phyloP scores from a whole-genome alignment of 2,329 filamentous ascomycete genomes.

The Botrytis fragariae region DNA sequence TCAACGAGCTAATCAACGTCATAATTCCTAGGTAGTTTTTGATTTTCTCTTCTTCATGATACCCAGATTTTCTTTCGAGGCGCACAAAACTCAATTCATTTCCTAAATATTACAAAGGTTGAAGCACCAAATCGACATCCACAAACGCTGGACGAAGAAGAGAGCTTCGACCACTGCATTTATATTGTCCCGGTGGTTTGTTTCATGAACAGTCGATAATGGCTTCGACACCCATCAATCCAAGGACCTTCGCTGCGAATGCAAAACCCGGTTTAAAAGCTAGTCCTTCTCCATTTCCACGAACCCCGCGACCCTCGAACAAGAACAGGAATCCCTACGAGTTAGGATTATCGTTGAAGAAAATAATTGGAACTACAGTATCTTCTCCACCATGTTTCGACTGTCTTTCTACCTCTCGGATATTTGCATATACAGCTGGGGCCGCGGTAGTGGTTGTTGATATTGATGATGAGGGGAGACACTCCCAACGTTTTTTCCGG shows the following conservation, averaged over 20 bases:
- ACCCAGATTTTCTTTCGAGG: neutral
- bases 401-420: conserved; percentile 63
- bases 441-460: conserved; percentile 89
- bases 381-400: conserved; percentile 83
- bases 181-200: neutral
- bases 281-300: conserved; percentile 70
- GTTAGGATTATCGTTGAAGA: conserved; percentile 67
- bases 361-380: conserved; percentile 90
- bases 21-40: neutral
- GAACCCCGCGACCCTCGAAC: conserved; percentile 61
- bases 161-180: conserved; percentile 9
- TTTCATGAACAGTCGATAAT: conserved; percentile 35
- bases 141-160: conserved; percentile 1
- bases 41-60: conserved; percentile 16
- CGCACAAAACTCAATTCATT: neutral
- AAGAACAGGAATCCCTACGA: conserved; percentile 49
- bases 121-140: neutral
- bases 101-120: neutral
- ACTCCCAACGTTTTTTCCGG: conserved; percentile 82
- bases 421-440: conserved; percentile 88
- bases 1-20: conserved; percentile 3
- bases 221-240: conserved; percentile 39
- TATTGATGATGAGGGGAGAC: conserved; percentile 63
- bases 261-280: conserved; percentile 51
- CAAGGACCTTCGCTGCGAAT: conserved; percentile 36